Conservation (phyloP, 2,329 filamentous ascomycete species). For the Calonectria montana region DNA sequence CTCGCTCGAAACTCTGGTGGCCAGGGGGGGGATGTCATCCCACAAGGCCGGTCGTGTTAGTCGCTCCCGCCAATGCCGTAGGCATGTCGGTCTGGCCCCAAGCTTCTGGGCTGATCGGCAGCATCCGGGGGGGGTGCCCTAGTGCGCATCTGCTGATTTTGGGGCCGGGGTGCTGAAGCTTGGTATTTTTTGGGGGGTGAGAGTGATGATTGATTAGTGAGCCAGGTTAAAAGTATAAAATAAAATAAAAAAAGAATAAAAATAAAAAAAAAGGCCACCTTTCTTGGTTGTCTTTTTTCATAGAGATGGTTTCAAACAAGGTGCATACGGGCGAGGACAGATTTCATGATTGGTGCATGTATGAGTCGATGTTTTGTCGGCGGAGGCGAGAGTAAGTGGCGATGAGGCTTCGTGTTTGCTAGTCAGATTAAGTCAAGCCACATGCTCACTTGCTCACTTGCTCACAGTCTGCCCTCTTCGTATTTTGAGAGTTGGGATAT, state of each 20-base stretch:
- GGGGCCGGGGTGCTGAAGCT: neutral
- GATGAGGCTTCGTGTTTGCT: neutral
- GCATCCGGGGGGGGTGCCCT: conserved; percentile 2
- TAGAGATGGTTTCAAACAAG: neutral
- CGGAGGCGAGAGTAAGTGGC: conserved; percentile 1
- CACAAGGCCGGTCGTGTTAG: neutral
- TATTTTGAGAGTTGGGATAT: no score
- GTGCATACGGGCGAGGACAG: neutral
- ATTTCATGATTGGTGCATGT: neutral
- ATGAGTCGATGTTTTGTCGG: neutral
- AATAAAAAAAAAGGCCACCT: neutral
- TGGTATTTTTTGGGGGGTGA: neutral
- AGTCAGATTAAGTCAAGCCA: neutral
- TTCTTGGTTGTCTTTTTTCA: neutral
- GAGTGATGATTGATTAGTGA: neutral
- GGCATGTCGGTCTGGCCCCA: neutral
- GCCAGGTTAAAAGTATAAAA: neutral
- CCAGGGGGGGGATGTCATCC: neutral
- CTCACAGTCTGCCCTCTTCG: neutral
- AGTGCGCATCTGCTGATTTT: conserved; percentile 22
- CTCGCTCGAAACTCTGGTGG: neutral
- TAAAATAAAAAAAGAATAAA: neutral
- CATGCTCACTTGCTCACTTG: neutral
- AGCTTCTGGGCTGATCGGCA: conserved; percentile 27
- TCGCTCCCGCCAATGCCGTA: neutral